Base-by-base conservation (phyloP, 129 eudicot genomes). In the Sambucus nigra region DNA sequence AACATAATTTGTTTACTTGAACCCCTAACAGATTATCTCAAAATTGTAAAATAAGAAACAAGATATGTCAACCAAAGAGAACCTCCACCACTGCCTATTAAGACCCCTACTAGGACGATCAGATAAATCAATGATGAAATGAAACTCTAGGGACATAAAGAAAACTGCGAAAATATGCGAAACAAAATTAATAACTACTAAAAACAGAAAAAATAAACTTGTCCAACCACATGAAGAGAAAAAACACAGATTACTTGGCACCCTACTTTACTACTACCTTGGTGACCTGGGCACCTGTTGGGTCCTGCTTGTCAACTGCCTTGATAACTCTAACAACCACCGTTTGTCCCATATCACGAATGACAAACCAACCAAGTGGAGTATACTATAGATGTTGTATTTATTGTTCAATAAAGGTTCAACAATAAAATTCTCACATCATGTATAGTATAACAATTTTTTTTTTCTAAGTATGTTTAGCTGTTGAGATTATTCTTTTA, bases 301-400 rank as follows among this genome's bases (percentile, higher is more conserved):
- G 62, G 23, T 57, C 50, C 62, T 39, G 38, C 35, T 57, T 39
- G 19, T 39, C 62, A 38, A 57, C 62, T 0, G 23, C 49, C 62
- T 39, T 39, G 50, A 57, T 39, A n/a, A 57, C 62, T 20, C 62
- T 33, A 1, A 57, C 50, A 38, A 33, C 62, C 13, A 57, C 62
- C 14, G 62, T 57, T 42, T 57, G 62, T 13, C 62, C 23, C 62
- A 57, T 57, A 22, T 57, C 62, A 7, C 62, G 19, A 23, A 57
- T 50, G 14, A 50, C 62, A 24, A 57, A 57, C 20, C 62, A 16
- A 7, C 61, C 61, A 21, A 56, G 61, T 3, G 61, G 61, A 0
- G 61, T 32, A 4, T 56, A 56, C 61, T 56, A n/a, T n/a, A n/a
- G n/a, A n/a, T n/a, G n/a, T n/a, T n/a, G n/a, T n/a, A n/a, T n/a